phyloP scores from a whole-genome alignment of 2,329 filamentous ascomycete genomes.

The Microsporum ferrugineum region DNA sequence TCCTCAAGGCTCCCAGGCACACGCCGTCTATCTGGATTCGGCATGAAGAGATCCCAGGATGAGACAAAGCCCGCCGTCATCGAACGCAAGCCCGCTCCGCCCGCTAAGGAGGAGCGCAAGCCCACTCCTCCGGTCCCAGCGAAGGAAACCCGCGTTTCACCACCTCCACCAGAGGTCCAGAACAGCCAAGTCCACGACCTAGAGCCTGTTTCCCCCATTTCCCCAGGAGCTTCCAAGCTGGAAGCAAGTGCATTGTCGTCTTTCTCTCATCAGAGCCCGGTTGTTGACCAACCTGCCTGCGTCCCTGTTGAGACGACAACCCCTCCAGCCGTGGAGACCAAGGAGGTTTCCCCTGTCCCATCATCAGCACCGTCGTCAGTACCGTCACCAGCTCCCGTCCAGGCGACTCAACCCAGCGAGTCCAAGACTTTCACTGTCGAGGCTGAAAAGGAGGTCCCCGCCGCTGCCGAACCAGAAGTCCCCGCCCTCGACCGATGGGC shows the following conservation, averaged over 20 bases:
- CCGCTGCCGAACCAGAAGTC: constrained; percentile 7
- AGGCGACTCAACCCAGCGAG: not conserved
- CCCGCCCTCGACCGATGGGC: constrained; percentile 74
- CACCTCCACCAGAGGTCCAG: constrained; percentile 21
- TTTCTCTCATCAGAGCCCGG: constrained; percentile 74
- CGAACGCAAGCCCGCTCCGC: constrained; percentile 15
- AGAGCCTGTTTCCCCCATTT: constrained; percentile 50
- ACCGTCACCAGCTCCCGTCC: not conserved
- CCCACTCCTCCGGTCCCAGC: constrained; percentile 9
- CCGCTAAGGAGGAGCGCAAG: constrained; percentile 13
- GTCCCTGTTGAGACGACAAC: constrained; percentile 44
- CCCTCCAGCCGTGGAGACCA: constrained; percentile 19
- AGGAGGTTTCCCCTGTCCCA: not conserved
- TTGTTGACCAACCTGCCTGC: constrained; percentile 77
- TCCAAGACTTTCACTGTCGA: not conserved
- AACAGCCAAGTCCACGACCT: constrained; percentile 41
- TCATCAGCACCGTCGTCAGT: too few relatives aligned
- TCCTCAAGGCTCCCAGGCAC: constrained; percentile 7
- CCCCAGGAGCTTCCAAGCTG: constrained; percentile 39
- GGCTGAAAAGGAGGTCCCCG: not conserved
- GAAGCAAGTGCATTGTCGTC: constrained; percentile 44
- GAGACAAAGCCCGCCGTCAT: constrained; percentile 10
- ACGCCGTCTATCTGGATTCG: constrained; percentile 16
- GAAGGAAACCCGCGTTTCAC: constrained; percentile 12
- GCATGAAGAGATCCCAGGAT: constrained; percentile 26